phyloP scores from a whole-genome alignment of 2,329 filamentous ascomycete species.

The Neonectria ditissima region DNA sequence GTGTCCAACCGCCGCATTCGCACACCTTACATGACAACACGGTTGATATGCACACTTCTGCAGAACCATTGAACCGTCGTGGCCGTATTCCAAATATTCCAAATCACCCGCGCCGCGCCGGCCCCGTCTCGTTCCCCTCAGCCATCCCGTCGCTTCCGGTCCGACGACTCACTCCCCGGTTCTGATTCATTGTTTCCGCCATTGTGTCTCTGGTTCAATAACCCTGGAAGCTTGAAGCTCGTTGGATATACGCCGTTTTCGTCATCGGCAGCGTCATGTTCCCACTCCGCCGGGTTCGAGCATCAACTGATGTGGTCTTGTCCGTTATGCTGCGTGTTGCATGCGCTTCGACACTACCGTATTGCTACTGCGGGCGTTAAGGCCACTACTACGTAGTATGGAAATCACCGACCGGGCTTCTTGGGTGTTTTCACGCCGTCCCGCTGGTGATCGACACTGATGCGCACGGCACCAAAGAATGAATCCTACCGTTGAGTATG shows the following conservation, averaged over 20 bases:
- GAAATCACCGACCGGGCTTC: background rate
- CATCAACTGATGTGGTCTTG: background rate
- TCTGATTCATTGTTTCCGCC: background rate
- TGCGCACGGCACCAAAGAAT: background rate
- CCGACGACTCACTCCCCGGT: background rate
- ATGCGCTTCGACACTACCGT: background rate
- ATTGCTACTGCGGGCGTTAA: background rate
- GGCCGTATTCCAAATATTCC: background rate
- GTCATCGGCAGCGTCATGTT: background rate
- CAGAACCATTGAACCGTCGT: background rate
- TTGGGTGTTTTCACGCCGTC: background rate
- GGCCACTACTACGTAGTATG: background rate
- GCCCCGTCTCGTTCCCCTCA: background rate
- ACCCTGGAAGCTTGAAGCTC: background rate
- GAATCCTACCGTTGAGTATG: background rate
- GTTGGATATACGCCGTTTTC: background rate
- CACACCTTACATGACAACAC: background rate
- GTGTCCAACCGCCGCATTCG: conserved; percentile 7
- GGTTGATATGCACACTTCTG: background rate
- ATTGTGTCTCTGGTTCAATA: background rate
- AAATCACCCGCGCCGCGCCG: background rate
- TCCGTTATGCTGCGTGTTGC: background rate
- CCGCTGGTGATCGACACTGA: conserved; percentile 5
- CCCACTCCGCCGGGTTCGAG: background rate
- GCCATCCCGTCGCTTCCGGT: conserved; percentile 1